Conservation (phyloP, 371 early-diverging fungal genomes). For the Lichtheimia hyalospora region DNA sequence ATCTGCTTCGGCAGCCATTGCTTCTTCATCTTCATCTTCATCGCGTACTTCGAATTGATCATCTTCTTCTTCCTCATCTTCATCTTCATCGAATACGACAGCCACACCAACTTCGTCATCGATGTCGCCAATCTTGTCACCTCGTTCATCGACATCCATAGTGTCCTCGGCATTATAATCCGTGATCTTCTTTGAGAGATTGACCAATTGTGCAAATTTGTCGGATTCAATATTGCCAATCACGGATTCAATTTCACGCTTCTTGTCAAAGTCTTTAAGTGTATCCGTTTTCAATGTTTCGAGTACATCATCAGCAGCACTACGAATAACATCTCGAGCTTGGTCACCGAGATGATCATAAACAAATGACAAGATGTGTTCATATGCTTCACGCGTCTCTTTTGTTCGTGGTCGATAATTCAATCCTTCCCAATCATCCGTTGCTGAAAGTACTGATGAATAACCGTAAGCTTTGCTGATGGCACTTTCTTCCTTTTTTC, state of each 20-base stretch:
- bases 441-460: conserved; percentile 83
- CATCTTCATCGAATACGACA: conserved; percentile 74
- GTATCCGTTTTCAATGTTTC: conserved; percentile 83
- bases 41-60: conserved; percentile 64
- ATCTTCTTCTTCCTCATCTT: conserved; percentile 60
- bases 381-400: conserved; percentile 92
- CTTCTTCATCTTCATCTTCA: conserved; percentile 44
- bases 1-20: conserved; percentile 15
- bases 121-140: conserved; percentile 55
- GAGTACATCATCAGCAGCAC: conserved; percentile 88
- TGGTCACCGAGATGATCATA: conserved; percentile 86
- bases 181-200: conserved; percentile 91
- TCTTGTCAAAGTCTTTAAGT: conserved; percentile 88
- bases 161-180: conserved; percentile 68
- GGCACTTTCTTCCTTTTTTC: conserved; percentile 61
- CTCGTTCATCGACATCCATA: conserved; percentile 52
- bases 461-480: conserved; percentile 75
- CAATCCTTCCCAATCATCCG: conserved; percentile 87
- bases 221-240: conserved; percentile 67
- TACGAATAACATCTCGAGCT: conserved; percentile 84
- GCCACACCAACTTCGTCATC: conserved; percentile 78
- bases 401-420: conserved; percentile 90
- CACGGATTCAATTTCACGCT: conserved; percentile 81
- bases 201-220: conserved; percentile 85
- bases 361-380: conserved; percentile 83